A percentile compares a stretch with the other conserved stretches of the same genome.
Conservation (phyloP, 805 yeast species). For the Starmerella bacillaris region DNA sequence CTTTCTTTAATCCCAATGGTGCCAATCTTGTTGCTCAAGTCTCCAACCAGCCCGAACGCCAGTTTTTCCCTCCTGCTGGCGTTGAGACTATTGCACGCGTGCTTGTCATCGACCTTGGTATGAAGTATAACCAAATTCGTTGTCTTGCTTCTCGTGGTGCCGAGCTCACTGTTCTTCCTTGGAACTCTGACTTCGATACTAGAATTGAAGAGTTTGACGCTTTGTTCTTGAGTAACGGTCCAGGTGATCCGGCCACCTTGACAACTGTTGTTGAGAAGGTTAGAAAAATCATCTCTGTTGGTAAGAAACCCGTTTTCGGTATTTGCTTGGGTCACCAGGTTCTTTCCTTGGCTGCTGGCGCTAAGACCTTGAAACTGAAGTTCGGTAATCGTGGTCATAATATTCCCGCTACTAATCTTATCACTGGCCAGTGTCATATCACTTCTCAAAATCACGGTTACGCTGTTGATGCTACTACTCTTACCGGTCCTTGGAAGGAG, state of each 20-base stretch:
- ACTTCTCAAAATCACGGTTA: slow-evolving; percentile 98
- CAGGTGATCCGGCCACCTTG: slow-evolving; percentile 94
- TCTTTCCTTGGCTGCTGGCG: slow-evolving; percentile 88
- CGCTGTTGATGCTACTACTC: slow-evolving; percentile 75
- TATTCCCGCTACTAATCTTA: slow-evolving; percentile 81
- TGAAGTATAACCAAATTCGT: slow-evolving; percentile 94
- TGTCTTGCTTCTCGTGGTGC: slow-evolving; percentile 94
- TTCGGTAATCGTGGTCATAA: slow-evolving; percentile 99
- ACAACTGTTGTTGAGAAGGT: slow-evolving; percentile 46
- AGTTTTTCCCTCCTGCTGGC: slow-evolving; percentile 55
- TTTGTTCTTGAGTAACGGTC: slow-evolving; percentile 91
- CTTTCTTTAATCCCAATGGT: slow-evolving; percentile 84
- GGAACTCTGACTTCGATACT: slow-evolving; percentile 67
- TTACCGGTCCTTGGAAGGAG: slow-evolving; percentile 74
- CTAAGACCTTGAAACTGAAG: slow-evolving; percentile 75
- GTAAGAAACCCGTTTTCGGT: slow-evolving; percentile 83
- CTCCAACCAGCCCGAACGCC: slow-evolving; percentile 39
- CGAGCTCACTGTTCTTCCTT: slow-evolving; percentile 86
- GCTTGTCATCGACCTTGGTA: slow-evolving; percentile 89
- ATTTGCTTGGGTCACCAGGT: slow-evolving; percentile 97
- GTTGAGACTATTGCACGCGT: slow-evolving; percentile 41
- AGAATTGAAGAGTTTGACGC: slow-evolving; percentile 71
- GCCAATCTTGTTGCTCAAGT: slow-evolving; percentile 85
- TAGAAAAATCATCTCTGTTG: slow-evolving; percentile 37
- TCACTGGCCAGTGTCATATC: slow-evolving; percentile 90